These are phyloP conservation scores for Thamnidium elegans DNA, from an alignment of 192 early-diverging fungal species.

Conservation along the genomic window DNA sequence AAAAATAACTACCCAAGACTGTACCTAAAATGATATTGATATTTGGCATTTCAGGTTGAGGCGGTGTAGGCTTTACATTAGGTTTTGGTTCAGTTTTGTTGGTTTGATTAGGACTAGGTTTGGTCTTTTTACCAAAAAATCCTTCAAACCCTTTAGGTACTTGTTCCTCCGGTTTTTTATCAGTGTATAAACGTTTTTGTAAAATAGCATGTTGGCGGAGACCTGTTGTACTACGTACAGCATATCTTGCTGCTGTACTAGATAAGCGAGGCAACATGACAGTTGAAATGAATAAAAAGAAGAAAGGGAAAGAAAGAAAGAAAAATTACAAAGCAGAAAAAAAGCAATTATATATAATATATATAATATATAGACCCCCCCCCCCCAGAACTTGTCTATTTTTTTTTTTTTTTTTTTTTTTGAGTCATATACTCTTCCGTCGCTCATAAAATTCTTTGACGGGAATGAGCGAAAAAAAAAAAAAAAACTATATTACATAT, in stretches of 20 bases:
- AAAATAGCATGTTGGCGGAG: slow-evolving; percentile 6
- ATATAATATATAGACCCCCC: no score
- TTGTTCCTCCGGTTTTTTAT: slow-evolving; percentile 19
- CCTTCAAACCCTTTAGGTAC: slow-evolving; percentile 69
- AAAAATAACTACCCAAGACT: slow-evolving; percentile 45
- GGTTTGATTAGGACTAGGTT: slow-evolving; percentile 5
- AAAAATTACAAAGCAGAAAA: no score
- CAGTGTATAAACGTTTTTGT: slow-evolving; percentile 3
- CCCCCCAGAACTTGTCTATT: no score
- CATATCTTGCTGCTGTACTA: background rate
- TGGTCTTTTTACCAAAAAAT: slow-evolving; percentile 56
- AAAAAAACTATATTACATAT: no score
- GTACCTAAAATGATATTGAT: slow-evolving; percentile 45
- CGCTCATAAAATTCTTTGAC: no score
- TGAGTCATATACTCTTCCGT: no score
- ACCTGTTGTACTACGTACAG: background rate
- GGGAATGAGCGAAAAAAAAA: no score
- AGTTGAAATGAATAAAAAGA: no score
- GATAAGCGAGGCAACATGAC: no score
- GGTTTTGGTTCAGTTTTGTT: background rate
- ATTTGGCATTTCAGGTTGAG: slow-evolving; percentile 33
- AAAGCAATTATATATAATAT: no score
- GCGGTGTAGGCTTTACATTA: background rate
- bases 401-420: no score
- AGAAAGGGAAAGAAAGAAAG: no score